A percentile compares a stretch with the other conserved stretches of the same genome.
Conservation (phyloP, 164 flowering plant genomes). For the Houttuynia cordata region DNA sequence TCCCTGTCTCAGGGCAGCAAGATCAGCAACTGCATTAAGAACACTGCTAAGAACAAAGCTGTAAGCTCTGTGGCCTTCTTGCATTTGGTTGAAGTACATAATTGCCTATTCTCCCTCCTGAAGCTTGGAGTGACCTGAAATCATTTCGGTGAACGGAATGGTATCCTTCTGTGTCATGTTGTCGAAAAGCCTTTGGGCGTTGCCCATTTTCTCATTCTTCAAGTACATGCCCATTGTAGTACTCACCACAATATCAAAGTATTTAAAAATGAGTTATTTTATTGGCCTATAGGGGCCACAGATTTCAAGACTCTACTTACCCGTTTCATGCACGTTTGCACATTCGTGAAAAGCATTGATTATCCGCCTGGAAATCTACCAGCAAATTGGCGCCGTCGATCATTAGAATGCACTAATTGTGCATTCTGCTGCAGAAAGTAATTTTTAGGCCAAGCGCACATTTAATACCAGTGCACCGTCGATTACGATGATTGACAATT, state of each 20-base stretch:
- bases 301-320: too few relatives aligned
- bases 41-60: conserved; percentile 58
- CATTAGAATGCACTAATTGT: too few relatives aligned
- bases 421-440: too few relatives aligned
- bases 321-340: too few relatives aligned
- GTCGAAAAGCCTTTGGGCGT: conserved; percentile 36
- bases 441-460: too few relatives aligned
- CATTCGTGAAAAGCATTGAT: too few relatives aligned
- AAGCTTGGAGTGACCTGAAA: conserved; percentile 46
- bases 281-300: too few relatives aligned
- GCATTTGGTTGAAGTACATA: conserved; percentile 41
- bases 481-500: too few relatives aligned
- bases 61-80: conserved; percentile 38
- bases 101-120: conserved; percentile 48
- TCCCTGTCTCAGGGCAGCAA: conserved; percentile 55
- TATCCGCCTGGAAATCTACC: too few relatives aligned
- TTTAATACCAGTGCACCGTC: too few relatives aligned
- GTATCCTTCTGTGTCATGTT: conserved; percentile 43
- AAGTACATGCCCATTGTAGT: conserved; percentile 69
- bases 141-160: conserved; percentile 86
- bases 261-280: too few relatives aligned
- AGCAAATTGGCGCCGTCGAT: too few relatives aligned
- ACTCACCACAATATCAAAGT: conserved; percentile 54
- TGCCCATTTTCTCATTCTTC: conserved; percentile 33
- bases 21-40: conserved; percentile 76